Conservation (phyloP, 306 rosid species). For the Gillenia trifoliata region DNA sequence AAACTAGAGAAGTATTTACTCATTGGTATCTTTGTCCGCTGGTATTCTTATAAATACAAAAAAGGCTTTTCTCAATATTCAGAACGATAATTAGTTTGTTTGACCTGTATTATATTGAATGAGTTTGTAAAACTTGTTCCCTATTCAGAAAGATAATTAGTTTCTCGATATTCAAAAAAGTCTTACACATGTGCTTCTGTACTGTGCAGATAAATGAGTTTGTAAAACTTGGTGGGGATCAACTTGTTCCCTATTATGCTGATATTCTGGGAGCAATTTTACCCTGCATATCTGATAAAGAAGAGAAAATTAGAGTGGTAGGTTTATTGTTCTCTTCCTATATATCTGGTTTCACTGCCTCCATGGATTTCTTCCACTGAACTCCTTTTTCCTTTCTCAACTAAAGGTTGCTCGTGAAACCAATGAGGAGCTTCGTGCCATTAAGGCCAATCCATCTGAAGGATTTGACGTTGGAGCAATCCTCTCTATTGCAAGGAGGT, state of each 20-base stretch:
- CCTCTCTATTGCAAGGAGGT: conserved; percentile 88
- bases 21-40: not conserved
- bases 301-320: conserved; percentile 99
- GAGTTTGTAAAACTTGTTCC: no score
- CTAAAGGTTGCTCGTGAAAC: conserved; percentile 94
- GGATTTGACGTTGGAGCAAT: conserved; percentile 83
- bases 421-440: conserved; percentile 87
- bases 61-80: conserved; percentile 1
- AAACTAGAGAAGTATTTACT: not conserved
- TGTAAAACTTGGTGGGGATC: conserved; percentile 98
- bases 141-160: no score
- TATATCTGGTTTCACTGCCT: not conserved
- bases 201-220: conserved; percentile 79
- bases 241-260: conserved; percentile 94
- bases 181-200: conserved; percentile 14
- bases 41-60: not conserved
- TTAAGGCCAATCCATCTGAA: conserved; percentile 78
- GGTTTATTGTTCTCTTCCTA: conserved; percentile 17
- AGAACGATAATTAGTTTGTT: not conserved
- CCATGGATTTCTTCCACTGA: not conserved
- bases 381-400: not conserved
- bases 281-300: conserved; percentile 99
- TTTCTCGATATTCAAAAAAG: no score
- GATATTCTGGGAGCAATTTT: conserved; percentile 94
- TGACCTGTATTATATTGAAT: not conserved